Percentiles rank a stretch among this genome's conserved stretches.
These are phyloP conservation scores for Solanum habrochaites DNA, from an alignment of 257 asterid genomes.

Conservation along the genomic window DNA sequence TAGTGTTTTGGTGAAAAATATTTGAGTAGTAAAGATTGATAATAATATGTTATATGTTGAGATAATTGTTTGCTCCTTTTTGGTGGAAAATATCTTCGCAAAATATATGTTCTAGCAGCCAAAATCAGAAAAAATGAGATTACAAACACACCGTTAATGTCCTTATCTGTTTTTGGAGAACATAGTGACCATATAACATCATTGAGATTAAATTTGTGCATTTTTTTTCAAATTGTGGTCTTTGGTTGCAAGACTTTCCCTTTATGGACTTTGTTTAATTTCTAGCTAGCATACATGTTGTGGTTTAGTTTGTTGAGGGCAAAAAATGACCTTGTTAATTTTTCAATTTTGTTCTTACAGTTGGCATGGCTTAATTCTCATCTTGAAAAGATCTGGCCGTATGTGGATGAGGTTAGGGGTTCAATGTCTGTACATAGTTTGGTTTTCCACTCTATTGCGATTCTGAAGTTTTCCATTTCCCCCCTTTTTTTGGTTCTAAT, in stretches of 20 bases:
- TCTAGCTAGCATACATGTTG: background rate
- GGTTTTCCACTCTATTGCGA: background rate
- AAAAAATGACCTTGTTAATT: background rate
- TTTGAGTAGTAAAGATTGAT: background rate
- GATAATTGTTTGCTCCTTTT: background rate
- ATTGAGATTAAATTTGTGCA: background rate
- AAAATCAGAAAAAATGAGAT: background rate
- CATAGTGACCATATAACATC: background rate
- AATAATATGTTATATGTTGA: background rate
- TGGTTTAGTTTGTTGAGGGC: background rate
- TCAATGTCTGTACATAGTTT: background rate
- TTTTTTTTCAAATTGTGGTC: background rate
- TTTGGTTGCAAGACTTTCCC: background rate
- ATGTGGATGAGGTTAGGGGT: conserved; percentile 55
- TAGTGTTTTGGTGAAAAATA: background rate
- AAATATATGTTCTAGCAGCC: background rate
- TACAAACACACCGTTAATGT: background rate
- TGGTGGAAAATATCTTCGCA: background rate
- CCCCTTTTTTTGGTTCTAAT: background rate
- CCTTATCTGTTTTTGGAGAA: background rate
- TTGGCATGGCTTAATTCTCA: conserved; percentile 75
- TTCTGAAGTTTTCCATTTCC: background rate
- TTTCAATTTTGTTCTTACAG: conserved; percentile 26
- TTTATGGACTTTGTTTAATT: background rate
- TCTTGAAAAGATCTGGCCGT: conserved; percentile 82